Evolutionary conservation across 352 stramenopile genomes (phyloP).

Genomic region (Phytophthora europaea): DNA sequence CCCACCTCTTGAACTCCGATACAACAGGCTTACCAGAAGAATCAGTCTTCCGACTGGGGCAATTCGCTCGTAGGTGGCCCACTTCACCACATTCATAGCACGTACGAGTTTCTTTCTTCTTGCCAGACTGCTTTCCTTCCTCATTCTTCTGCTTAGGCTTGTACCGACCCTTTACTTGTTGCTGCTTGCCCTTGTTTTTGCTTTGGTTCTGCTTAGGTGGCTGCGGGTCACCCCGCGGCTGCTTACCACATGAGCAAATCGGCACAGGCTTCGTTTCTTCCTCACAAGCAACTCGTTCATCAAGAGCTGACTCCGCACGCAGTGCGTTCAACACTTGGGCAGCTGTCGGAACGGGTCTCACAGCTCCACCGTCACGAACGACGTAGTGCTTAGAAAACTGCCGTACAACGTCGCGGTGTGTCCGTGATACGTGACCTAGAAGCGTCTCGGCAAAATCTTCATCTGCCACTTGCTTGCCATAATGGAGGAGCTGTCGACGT

Average conservation of each 20-base stretch:
- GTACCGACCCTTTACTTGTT: not conserved
- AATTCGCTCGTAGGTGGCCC: constrained; percentile 17
- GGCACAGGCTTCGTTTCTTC: constrained; percentile 5
- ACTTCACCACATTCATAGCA: constrained; percentile 14
- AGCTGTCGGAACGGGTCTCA: constrained; percentile 7
- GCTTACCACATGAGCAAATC: constrained; percentile 19
- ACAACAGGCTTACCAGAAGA: constrained; percentile 1
- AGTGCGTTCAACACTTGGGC: not conserved
- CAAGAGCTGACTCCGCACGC: constrained; percentile 1
- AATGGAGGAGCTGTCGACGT: constrained; percentile 12
- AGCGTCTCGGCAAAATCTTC: constrained; percentile 21
- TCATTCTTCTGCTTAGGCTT: not conserved
- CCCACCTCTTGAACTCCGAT: constrained; percentile 18
- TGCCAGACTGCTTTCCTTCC: not conserved
- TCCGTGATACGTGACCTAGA: constrained; percentile 6
- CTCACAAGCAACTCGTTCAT: constrained; percentile 6
- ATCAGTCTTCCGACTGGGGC: not conserved
- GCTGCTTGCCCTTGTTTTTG: constrained; percentile 17
- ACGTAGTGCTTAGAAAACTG: constrained; percentile 24
- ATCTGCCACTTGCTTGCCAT: constrained; percentile 8
- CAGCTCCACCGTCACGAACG: constrained; percentile 10
- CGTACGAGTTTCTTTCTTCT: not conserved
- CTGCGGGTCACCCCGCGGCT: not conserved
- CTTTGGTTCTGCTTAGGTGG: constrained; percentile 6
- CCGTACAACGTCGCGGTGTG: constrained; percentile 17